phyloP scores from a whole-genome alignment of 164 flowering plant genomes.

The Magnolia changhungtana region DNA sequence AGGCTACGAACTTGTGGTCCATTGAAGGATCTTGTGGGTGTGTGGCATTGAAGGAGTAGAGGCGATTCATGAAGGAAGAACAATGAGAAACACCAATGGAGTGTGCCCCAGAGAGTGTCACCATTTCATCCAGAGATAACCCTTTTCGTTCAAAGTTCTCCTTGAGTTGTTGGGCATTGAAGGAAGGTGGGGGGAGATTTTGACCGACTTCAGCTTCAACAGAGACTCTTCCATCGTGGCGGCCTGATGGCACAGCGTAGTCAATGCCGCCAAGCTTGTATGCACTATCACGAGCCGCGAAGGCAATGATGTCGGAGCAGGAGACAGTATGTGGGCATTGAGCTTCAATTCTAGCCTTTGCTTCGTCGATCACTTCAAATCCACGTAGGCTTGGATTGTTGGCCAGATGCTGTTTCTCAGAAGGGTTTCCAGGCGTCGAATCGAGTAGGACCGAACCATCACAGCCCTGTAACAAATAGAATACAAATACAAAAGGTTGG shows the following conservation, averaged over 20 bases:
- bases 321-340: constrained; percentile 10
- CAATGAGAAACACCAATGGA: constrained; percentile 8
- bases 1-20: neutral
- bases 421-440: constrained; percentile 1
- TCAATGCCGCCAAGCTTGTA: neutral
- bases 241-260: constrained; percentile 7
- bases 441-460: constrained; percentile 7
- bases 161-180: neutral
- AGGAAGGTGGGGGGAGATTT: constrained; percentile 2
- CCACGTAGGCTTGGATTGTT: constrained; percentile 11
- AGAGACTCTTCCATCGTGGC: constrained; percentile 11
- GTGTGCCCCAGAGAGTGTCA: constrained; percentile 7
- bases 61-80: neutral
- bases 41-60: neutral
- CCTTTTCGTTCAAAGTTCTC: constrained; percentile 8
- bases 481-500: neutral
- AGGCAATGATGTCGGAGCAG: constrained; percentile 10
- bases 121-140: constrained; percentile 10
- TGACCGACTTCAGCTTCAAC: neutral
- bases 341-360: constrained; percentile 3
- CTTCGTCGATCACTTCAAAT: constrained; percentile 8
- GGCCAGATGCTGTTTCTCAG: neutral
- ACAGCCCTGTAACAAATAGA: constrained; percentile 9
- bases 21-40: constrained; percentile 2
- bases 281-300: constrained; percentile 5